A percentile compares a stretch with the other conserved stretches of the same genome.
phyloP scores from a whole-genome alignment of 1,139 yeast species.

The Pichia sp. region DNA sequence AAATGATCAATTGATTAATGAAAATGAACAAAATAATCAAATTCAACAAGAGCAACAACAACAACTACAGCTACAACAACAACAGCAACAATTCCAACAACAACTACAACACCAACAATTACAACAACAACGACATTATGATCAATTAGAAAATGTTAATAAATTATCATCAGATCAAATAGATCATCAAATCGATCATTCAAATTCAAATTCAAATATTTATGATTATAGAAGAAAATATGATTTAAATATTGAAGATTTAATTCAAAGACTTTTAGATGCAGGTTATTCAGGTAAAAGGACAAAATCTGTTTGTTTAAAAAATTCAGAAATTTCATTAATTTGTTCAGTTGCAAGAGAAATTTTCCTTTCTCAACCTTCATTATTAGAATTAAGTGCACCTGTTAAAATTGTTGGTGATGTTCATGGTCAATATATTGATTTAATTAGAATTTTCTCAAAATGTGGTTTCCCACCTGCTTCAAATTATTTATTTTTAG shows the following conservation, averaged over 20 bases:
- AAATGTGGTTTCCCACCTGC: constrained; percentile 98
- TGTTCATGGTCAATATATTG: constrained; percentile 95
- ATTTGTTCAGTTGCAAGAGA: constrained; percentile 86
- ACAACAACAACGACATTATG: no score
- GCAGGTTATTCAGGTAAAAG: constrained; percentile 95
- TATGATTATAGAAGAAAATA: constrained; percentile 24
- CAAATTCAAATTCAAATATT: not conserved
- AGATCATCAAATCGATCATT: no score
- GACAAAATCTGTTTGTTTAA: constrained; percentile 81
- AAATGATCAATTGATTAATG: not conserved
- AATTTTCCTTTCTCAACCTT: constrained; percentile 81
- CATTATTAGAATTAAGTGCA: constrained; percentile 80
- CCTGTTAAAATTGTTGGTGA: constrained; percentile 98
- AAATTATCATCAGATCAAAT: no score
- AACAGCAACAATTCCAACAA: no score
- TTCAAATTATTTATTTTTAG: constrained; percentile 82
- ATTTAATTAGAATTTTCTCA: constrained; percentile 81
- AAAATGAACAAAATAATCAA: not conserved
- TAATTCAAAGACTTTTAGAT: constrained; percentile 49
- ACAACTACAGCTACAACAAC: no score
- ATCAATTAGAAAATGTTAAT: no score
- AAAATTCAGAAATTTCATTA: constrained; percentile 77
- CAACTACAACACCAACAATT: no score
- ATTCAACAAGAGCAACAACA: not conserved
- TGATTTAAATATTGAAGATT: constrained; percentile 73